Conservation (phyloP, 2,329 filamentous ascomycete species). For the Penicillium hordei region DNA sequence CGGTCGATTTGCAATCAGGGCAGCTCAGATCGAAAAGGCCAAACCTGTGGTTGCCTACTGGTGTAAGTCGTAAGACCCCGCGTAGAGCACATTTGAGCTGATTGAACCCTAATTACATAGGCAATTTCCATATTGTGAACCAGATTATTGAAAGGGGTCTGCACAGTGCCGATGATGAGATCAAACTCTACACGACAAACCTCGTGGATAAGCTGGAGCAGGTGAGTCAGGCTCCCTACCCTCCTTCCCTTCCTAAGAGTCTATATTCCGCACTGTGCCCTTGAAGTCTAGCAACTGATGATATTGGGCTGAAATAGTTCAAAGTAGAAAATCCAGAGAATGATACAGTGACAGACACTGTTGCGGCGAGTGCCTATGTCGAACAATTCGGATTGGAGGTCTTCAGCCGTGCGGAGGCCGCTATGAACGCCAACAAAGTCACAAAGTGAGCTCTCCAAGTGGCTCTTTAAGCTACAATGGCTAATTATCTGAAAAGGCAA, state of each 20-base stretch:
- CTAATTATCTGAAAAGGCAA: conserved; percentile 56
- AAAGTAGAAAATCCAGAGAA: conserved; percentile 73
- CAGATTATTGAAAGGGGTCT: conserved; percentile 81
- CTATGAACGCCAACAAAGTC: conserved; percentile 78
- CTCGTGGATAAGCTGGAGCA: conserved; percentile 91
- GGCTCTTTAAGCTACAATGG: not conserved
- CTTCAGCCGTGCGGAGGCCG: conserved; percentile 78
- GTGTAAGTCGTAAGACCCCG: conserved; percentile 62
- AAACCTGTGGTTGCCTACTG: conserved; percentile 93
- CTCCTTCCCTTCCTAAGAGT: not conserved
- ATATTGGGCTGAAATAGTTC: conserved; percentile 48
- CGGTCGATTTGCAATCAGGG: conserved; percentile 78
- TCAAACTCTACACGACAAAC: conserved; percentile 73
- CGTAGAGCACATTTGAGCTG: conserved; percentile 13
- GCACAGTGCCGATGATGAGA: conserved; percentile 75
- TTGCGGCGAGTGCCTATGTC: conserved; percentile 84
- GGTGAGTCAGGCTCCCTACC: conserved; percentile 45
- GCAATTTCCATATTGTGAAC: conserved; percentile 89
- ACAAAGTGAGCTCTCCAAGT: conserved; percentile 59
- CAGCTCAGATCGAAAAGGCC: conserved; percentile 75
- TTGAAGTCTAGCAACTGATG: conserved; percentile 3
- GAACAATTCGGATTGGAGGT: conserved; percentile 92
- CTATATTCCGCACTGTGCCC: not conserved
- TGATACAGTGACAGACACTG: conserved; percentile 81
- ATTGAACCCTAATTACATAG: conserved; percentile 46